Base-by-base conservation (phyloP, 352 stramenopile genomes). In the Phytophthora tentaculata region DNA sequence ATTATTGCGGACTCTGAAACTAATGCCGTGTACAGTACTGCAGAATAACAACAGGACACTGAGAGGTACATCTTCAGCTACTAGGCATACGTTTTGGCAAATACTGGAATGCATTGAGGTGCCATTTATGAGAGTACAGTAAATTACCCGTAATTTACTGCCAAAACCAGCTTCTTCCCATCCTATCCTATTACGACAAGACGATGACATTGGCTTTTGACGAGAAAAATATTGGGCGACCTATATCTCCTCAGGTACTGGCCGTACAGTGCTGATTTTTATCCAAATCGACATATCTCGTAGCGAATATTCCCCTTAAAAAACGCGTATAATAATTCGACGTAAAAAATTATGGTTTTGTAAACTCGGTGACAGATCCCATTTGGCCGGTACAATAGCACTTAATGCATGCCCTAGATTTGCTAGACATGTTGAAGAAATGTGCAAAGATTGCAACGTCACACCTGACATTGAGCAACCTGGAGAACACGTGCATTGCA, bases 331-430 rank as follows among this genome's bases (percentile, higher is more conserved):
- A 16, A 9, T 26, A 49, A 26, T 49, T 49, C 43, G 43, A 13
- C 10, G 16, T 26, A 23, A 23, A 49, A 48, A 49, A 1, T 24
- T 49, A 49, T 24, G n/a, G 13, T 5, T 14, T 19, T 14, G 17
- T 49, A 9, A 49, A 49, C 17, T 49, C 9, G 43, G 43, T 49
- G 43, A 49, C 43, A 17, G 19, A 49, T 49, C 43, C 43, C 43
- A 49, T 49, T 49, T 49, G 17, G n/a, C 43, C 2, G n/a, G 3
- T 49, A 49, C 43, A 49, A 48, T 48, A 48, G 41, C n/a, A n/a
- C n/a, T n/a, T n/a, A n/a, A n/a, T n/a, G n/a, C n/a, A n/a, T n/a
- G n/a, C n/a, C n/a, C n/a, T n/a, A n/a, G n/a, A n/a, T n/a, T n/a
- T n/a, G n/a, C n/a, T n/a, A n/a, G n/a, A n/a, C n/a, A n/a, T n/a